Evolutionary conservation across 768 basidiomycete genomes (phyloP).

Genomic region (Lactarius akahatsu): DNA sequence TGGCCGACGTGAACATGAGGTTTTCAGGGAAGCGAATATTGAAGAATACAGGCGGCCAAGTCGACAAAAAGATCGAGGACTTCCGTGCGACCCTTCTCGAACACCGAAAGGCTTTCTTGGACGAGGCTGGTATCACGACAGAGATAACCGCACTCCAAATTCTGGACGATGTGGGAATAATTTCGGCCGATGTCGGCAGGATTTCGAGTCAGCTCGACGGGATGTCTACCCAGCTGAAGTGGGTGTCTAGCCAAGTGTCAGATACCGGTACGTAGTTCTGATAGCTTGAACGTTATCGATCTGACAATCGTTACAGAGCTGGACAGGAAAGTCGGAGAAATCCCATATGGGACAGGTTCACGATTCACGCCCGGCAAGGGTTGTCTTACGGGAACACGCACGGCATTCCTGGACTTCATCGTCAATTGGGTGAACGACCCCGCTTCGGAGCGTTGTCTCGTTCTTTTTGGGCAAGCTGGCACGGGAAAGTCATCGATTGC

Average conservation of each 20-base stretch:
- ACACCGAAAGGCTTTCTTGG: not conserved
- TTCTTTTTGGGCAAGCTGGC: not conserved
- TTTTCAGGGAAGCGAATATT: not conserved
- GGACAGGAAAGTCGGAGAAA: not conserved
- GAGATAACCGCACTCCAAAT: slow-evolving; percentile 1
- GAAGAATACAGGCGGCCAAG: not conserved
- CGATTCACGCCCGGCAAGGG: not conserved
- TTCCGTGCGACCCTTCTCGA: not conserved
- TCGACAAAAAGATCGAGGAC: not conserved
- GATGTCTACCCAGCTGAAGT: not conserved
- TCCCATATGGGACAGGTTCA: not conserved
- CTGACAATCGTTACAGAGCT: not conserved
- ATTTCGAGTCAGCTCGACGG: not conserved
- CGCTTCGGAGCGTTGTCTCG: not conserved
- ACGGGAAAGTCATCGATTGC: too few species aligned
- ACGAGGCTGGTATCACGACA: not conserved
- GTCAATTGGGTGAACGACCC: not conserved
- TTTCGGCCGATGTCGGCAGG: not conserved
- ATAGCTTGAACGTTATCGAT: not conserved
- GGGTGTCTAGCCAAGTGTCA: not conserved
- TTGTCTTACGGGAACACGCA: not conserved
- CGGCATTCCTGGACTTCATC: not conserved
- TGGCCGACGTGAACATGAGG: not conserved
- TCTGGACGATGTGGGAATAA: not conserved
- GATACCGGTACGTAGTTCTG: not conserved